Percentiles rank a stretch among this genome's conserved stretches.
phyloP scores from a whole-genome alignment of 2,329 filamentous ascomycete genomes.

The Cercospora janseana region DNA sequence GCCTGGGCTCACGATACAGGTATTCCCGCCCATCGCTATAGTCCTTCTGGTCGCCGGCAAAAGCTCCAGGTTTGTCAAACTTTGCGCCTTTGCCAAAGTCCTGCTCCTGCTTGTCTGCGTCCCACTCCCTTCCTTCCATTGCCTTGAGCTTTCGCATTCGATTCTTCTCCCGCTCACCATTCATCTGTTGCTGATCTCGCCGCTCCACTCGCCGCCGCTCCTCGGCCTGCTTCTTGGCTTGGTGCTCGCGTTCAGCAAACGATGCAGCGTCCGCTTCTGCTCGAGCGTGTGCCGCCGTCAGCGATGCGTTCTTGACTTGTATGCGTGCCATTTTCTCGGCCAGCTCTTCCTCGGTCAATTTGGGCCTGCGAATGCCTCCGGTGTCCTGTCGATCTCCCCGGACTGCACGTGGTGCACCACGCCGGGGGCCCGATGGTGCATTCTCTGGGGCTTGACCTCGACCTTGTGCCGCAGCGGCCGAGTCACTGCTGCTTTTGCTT shows the following conservation, averaged over 20 bases:
- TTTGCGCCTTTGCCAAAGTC: conserved; percentile 41
- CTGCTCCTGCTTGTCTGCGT: conserved; percentile 59
- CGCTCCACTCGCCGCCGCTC: conserved; percentile 50
- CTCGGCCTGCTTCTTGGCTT: conserved; percentile 52
- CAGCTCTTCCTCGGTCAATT: conserved; percentile 64
- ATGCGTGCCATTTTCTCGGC: conserved; percentile 60
- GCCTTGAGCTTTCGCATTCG: conserved; percentile 59
- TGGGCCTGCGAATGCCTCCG: conserved; percentile 48
- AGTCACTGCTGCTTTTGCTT: conserved; percentile 1
- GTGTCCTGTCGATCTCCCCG: conserved; percentile 39
- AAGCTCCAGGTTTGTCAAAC: conserved; percentile 31
- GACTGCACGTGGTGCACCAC: conserved; percentile 31
- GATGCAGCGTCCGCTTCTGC: conserved; percentile 67
- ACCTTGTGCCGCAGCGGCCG: neutral
- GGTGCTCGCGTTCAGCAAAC: conserved; percentile 62
- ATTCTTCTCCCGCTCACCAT: conserved; percentile 62
- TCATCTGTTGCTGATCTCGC: conserved; percentile 57
- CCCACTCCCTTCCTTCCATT: conserved; percentile 60
- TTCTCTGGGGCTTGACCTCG: conserved; percentile 24
- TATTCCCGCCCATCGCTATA: conserved; percentile 39
- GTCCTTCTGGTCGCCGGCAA: conserved; percentile 34
- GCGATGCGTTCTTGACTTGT: conserved; percentile 59
- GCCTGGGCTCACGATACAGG: conserved; percentile 34
- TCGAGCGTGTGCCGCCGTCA: conserved; percentile 60
- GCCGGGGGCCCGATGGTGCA: conserved; percentile 28